These are phyloP conservation scores for Lachancea waltii DNA, from an alignment of 805 yeast species.

Conservation along the genomic window DNA sequence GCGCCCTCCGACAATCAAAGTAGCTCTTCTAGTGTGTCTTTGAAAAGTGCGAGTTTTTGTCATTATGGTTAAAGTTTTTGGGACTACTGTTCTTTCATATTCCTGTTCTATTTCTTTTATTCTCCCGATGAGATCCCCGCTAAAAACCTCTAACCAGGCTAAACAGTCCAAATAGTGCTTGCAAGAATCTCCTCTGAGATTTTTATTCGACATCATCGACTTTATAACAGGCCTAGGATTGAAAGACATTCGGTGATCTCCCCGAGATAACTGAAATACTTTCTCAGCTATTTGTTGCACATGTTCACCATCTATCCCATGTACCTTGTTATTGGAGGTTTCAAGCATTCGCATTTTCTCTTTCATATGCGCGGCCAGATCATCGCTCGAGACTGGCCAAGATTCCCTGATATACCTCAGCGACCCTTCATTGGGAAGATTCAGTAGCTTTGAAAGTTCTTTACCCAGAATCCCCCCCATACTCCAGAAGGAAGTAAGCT, in stretches of 20 bases:
- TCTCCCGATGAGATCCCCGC: conserved; percentile 70
- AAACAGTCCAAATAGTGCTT: conserved; percentile 47
- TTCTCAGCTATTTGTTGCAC: conserved; percentile 44
- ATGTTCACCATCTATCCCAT: conserved; percentile 35
- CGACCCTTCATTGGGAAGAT: conserved; percentile 42
- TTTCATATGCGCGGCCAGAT: conserved; percentile 19
- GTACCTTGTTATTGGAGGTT: conserved; percentile 4
- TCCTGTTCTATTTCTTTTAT: conserved; percentile 69
- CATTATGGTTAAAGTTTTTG: conserved; percentile 41
- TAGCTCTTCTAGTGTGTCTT: conserved; percentile 20
- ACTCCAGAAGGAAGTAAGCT: conserved; percentile 74
- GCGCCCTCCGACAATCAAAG: conserved; percentile 12
- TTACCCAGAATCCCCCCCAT: conserved; percentile 88
- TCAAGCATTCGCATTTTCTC: conserved; percentile 9
- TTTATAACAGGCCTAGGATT: conserved; percentile 56
- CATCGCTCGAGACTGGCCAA: conserved; percentile 37
- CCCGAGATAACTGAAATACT: conserved; percentile 59
- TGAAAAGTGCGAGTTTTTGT: conserved; percentile 27
- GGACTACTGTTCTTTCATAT: conserved; percentile 34
- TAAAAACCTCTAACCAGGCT: conserved; percentile 78
- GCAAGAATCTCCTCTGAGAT: conserved; percentile 56
- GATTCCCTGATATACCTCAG: conserved; percentile 47
- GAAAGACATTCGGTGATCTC: conserved; percentile 50
- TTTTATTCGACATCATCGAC: conserved; percentile 86
- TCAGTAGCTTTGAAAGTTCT: conserved; percentile 42